Base-by-base conservation (phyloP, 2,329 filamentous ascomycete genomes). In the Scytalidium lignicola region DNA sequence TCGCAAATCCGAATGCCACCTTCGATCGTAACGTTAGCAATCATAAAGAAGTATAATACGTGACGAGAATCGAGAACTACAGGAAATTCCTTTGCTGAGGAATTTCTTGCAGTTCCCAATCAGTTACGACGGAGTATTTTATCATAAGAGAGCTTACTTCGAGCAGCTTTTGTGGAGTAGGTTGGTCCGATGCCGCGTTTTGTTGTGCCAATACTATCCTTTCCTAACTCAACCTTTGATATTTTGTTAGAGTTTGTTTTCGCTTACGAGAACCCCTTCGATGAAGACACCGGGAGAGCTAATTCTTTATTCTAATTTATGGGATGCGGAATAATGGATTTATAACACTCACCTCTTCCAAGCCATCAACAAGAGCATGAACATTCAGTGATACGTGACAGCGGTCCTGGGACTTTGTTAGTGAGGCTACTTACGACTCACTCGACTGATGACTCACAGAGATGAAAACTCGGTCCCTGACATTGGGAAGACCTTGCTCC, bases 361-460 rank as follows among this genome's bases (percentile, higher is more conserved):
- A 73, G 3, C 85, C 85, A 58, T 89, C 86, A 13, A 87, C 83
- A 52, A 79, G 71, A 50, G 78, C 74, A 65, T 87, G 83, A 29
- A 88, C 67, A 60, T 85, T 78, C 51, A 87, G 76, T 61, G 83
- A 74, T 51, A 87, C 72, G 61, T 86, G 79, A 55, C 76, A 77
- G 44, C 83, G 71, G 19, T 53, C 46, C 17, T 51, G 45, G 53
- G 52, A 12, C 50, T 51, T 51, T 49, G 63, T 85, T 9, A 37
- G 32, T n/a, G 15, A 13, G 15, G n/a, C 15, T 4, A 15, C 6
- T 17, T 37, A 7, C 8, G 5, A 37, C 6, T 13, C 15, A 13
- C 12, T 37, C 32, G 15, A 5, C 4, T 26, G 23, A 17, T 37
- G 32, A 37, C 32, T 37, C 81, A 52, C 74, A 79, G 62, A 86